Base-by-base conservation (phyloP, 441 rosid species). In the Corymbia citriodora region DNA sequence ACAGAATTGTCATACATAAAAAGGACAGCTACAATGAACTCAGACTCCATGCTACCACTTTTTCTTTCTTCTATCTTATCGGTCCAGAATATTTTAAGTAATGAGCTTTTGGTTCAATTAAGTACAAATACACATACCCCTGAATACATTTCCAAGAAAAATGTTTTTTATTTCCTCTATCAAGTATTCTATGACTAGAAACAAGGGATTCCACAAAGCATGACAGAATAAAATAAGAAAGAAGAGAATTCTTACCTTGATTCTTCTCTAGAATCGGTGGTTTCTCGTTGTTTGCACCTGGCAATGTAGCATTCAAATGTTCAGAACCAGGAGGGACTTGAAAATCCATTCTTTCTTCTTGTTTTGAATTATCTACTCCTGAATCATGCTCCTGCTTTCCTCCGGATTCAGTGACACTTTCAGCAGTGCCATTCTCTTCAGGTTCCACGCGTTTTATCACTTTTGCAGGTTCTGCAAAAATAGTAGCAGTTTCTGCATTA, bases 231-330 rank as follows among this genome's bases (percentile, higher is more conserved):
- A 59, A 55, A 68, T 18, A 52, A 63, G 40, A 90, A 88, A 88
- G 55, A 59, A 70, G 15, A 45, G 18, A 87, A 31, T 53, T 36
- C 40, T 89, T 88, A 93, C 94, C 92, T 92, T 91, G 90, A 86
- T 81, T 88, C 87, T 90, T 55, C 70, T 55, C 31, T 55, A 70
- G 33, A 55, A 49, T 74, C 36, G 93, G 90, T 23, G 65, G 21
- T 87, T 90, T 92, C 90, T 88, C 61, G 48, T 88, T 74, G 90
- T 91, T 90, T 83, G 91, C 70, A 48, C 25, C 90, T 82, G 55
- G 72, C 79, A 53, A 31, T 27, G 89, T 87, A 88, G 92, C 90
- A 63, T 87, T 92, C 83, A 54, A 10, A 59, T 88, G 89, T 87
- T 82, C 55, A 79, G 90, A 88, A 88, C 21, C 85, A 52, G 45